phyloP scores from a whole-genome alignment of 306 rosid species.

The Adenanthera pavonina region DNA sequence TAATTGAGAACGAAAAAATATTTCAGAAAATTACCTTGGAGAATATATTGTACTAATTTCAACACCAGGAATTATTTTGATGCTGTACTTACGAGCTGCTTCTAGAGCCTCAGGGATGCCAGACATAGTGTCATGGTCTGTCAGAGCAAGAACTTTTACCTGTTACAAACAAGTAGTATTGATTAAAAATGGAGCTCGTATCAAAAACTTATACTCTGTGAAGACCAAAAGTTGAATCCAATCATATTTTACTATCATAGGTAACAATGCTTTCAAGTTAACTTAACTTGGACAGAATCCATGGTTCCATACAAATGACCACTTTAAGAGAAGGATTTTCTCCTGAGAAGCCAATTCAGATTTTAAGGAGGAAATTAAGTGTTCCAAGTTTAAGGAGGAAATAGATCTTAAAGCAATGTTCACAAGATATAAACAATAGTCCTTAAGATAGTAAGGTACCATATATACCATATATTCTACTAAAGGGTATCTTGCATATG shows the following conservation, averaged over 20 bases:
- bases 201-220: not conserved
- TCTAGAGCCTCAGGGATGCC: slow-evolving; percentile 74
- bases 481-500: not conserved
- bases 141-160: slow-evolving; percentile 85
- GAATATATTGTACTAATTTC: slow-evolving; percentile 64
- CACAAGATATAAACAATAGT: not conserved
- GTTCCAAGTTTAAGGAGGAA: not conserved
- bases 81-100: slow-evolving; percentile 64
- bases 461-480: not conserved
- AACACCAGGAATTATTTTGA: slow-evolving; percentile 77
- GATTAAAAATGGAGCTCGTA: slow-evolving; percentile 43
- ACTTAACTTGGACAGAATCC: slow-evolving; percentile 26
- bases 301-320: not conserved
- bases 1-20: slow-evolving; percentile 11
- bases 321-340: not conserved
- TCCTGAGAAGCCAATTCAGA: not conserved
- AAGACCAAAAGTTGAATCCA: not conserved
- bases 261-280: slow-evolving; percentile 1
- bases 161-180: slow-evolving; percentile 64
- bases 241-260: slow-evolving; percentile 15
- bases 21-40: slow-evolving; percentile 55
- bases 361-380: not conserved
- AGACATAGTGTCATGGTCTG: slow-evolving; percentile 83
- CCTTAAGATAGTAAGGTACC: not conserved
- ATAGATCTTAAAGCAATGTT: not conserved